Evolutionary conservation across 1,284 basidiomycete genomes (phyloP), one percentile per base, ranked within the genome.

Genomic region (Cutaneotrichosporon spelunceum): DNA sequence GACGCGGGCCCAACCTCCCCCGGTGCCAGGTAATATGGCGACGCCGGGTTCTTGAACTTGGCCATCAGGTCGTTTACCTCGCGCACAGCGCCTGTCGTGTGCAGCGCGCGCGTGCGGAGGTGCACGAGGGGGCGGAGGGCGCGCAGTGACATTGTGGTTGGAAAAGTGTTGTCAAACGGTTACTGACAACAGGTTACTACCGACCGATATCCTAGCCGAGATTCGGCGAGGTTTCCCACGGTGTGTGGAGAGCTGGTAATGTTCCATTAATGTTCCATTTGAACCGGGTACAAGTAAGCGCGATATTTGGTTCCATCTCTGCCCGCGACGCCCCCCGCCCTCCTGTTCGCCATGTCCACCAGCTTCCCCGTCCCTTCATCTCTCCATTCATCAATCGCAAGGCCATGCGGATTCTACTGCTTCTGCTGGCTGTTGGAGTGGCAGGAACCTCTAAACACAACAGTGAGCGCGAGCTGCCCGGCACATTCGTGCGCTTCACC

Each of bases 11-110:
- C 76, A 0, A 59, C 64, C 6, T 70, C 66, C 3, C 75, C 75
- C 5, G 70, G 67, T 2, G 73, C 68, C 34, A 78, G 68, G 62
- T 78, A 72, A 64, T 68, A 78, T 19, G 70, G 71, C 13, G 71
- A 72, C 4, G 60, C 64, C 4, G 76, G 75, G 57, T 78, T 72
- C 29, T 66, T 63, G 63, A 78, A 78, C 36, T 73, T 70, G 9
- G 68, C 64, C 34, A 70, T 54, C 5, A 78, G 66, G 36, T 76
- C 70, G 39, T 42, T n/a, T 16, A 42, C 19, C 5, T 42, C 19
- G 16, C 39, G 39, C 16, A 19, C 39, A 2, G 19, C 39, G 9
- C 19, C 7, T 8, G 39, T 19, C 7, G 39, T 42, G 39, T 42
- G 39, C 13, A 42, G 39, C 39, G 39, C 39, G 1, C 39, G 39